Conservation (phyloP, 495 filamentous ascomycete genomes). For the Tuber microsphaerosporum region DNA sequence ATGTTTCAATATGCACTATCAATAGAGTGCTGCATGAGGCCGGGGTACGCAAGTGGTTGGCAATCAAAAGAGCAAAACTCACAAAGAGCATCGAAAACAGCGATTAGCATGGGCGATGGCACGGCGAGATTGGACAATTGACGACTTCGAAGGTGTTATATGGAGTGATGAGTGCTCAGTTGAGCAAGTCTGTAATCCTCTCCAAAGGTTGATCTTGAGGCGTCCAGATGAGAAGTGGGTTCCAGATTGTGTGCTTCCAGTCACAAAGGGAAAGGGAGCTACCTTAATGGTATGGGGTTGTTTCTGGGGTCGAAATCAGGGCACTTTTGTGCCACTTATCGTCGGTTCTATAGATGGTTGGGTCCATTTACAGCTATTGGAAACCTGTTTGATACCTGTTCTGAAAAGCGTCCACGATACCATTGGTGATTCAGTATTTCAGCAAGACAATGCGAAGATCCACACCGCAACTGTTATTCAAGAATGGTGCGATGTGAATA, state of each 20-base stretch:
- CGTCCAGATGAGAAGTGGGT: constrained; percentile 14
- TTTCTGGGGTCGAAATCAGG: constrained; percentile 13
- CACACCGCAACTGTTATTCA: constrained; percentile 10
- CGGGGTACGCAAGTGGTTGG: constrained; percentile 12
- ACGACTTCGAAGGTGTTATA: too few relatives aligned
- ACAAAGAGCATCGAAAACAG: constrained; percentile 8
- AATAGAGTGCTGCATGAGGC: too few relatives aligned
- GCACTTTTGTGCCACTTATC: constrained; percentile 9
- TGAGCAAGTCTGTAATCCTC: constrained; percentile 11
- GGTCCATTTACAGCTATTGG: constrained; percentile 6
- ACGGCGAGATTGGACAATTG: background rate
- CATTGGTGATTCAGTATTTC: constrained; percentile 4
- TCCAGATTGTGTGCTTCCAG: constrained; percentile 13
- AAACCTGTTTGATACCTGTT: background rate
- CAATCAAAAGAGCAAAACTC: background rate
- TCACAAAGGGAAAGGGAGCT: constrained; percentile 7
- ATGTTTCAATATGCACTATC: too few relatives aligned
- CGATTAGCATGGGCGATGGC: background rate
- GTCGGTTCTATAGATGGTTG: constrained; percentile 8
- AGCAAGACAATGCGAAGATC: constrained; percentile 23
- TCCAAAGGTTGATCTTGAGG: constrained; percentile 16
- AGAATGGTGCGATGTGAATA: too few relatives aligned
- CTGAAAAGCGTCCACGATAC: too few relatives aligned
- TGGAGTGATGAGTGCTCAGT: background rate
- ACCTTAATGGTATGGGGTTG: constrained; percentile 23